These are phyloP conservation scores for Aspergillus jensenii DNA, from an alignment of 2,329 filamentous ascomycete genomes.

Conservation along the genomic window DNA sequence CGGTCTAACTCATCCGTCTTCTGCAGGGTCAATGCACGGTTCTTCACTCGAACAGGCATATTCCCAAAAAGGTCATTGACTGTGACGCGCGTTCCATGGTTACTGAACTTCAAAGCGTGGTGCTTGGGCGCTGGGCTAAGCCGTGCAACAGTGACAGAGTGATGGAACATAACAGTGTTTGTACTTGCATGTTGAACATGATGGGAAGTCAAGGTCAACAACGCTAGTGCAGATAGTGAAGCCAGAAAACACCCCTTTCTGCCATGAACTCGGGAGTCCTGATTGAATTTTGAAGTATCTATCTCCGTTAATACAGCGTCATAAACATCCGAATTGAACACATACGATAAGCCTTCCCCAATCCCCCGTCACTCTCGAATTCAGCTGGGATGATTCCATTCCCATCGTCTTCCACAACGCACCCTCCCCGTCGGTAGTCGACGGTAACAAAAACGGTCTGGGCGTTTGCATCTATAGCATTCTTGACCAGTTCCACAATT, in stretches of 20 bases:
- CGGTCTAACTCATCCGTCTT: conserved; percentile 55
- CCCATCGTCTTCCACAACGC: conserved; percentile 82
- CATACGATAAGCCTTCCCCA: conserved; percentile 71
- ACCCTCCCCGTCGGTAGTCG: conserved; percentile 74
- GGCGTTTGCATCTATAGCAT: conserved; percentile 79
- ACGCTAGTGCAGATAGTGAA: conserved; percentile 71
- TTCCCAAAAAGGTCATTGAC: conserved; percentile 83
- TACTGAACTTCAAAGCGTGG: conserved; percentile 55
- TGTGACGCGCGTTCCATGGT: conserved; percentile 72
- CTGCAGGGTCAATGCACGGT: conserved; percentile 60
- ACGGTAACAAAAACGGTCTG: conserved; percentile 67
- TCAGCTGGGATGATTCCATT: conserved; percentile 71
- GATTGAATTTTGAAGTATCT: conserved; percentile 77
- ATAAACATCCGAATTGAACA: not conserved
- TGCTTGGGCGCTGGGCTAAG: conserved; percentile 61
- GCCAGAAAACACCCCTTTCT: conserved; percentile 73
- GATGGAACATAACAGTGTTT: conserved; percentile 68
- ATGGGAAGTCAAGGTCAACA: conserved; percentile 74
- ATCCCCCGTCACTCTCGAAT: conserved; percentile 67
- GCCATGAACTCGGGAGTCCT: conserved; percentile 57
- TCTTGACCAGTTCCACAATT: conserved; percentile 71
- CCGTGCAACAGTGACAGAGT: conserved; percentile 64
- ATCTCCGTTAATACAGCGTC: not conserved
- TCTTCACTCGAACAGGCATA: conserved; percentile 87
- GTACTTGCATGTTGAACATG: conserved; percentile 52